Evolutionary conservation across 345 rosid species (phyloP).

Genomic region (Gossypium thurberi): DNA sequence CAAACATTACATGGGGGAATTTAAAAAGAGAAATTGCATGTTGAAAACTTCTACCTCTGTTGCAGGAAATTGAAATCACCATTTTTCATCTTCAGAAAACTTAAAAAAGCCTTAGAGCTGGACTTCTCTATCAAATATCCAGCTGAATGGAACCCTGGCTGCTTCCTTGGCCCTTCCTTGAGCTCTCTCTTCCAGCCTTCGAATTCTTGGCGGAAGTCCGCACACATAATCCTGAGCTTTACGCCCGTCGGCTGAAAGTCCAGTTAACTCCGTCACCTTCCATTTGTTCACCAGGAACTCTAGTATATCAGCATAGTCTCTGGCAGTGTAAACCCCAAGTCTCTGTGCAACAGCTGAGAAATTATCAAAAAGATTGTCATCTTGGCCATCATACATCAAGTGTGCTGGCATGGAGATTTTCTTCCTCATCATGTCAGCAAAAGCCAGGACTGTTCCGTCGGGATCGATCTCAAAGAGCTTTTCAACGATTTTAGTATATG

Average conservation of each 20-base stretch:
- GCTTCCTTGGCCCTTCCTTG: slow-evolving; percentile 47
- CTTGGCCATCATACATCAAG: slow-evolving; percentile 75
- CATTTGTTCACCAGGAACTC: slow-evolving; percentile 83
- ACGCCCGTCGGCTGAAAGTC: slow-evolving; percentile 75
- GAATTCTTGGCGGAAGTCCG: slow-evolving; percentile 57
- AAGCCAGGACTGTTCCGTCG: slow-evolving; percentile 57
- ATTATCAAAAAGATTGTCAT: slow-evolving; percentile 66
- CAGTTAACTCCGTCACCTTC: slow-evolving; percentile 53
- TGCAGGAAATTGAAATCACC: background rate
- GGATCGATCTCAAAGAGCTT: slow-evolving; percentile 90
- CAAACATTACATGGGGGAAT: background rate
- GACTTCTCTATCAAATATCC: slow-evolving; percentile 71
- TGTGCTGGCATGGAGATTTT: slow-evolving; percentile 96
- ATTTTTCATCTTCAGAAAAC: background rate
- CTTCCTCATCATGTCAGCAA: slow-evolving; percentile 96
- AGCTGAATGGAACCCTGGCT: slow-evolving; percentile 59
- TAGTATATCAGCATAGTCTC: slow-evolving; percentile 78
- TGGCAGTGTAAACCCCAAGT: slow-evolving; percentile 80
- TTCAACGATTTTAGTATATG: slow-evolving; percentile 80
- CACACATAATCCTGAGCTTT: slow-evolving; percentile 86
- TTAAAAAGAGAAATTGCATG: background rate
- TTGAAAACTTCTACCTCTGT: background rate
- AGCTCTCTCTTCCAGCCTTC: slow-evolving; percentile 66
- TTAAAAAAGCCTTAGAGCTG: slow-evolving; percentile 36
- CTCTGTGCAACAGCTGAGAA: slow-evolving; percentile 83